phyloP scores from a whole-genome alignment of 2,329 filamentous ascomycete genomes.

The Bipolaris gigantea region DNA sequence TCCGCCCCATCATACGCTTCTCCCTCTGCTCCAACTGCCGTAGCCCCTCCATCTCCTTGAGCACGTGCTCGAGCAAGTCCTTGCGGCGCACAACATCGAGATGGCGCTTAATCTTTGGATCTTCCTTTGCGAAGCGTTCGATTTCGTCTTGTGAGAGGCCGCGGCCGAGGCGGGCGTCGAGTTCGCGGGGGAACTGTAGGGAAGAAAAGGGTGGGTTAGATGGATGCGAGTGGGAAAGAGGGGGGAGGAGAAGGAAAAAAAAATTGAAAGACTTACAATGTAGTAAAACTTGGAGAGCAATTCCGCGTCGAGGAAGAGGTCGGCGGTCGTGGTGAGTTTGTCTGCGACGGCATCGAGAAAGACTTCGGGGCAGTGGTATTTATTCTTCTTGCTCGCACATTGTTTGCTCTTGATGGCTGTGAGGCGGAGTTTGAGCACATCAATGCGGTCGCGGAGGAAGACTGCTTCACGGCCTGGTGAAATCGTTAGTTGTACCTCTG shows the following conservation, averaged over 20 bases:
- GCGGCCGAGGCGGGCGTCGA: constrained; percentile 82
- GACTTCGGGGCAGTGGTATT: constrained; percentile 94
- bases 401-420: constrained; percentile 87
- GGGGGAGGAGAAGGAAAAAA: no score
- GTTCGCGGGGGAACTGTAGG: constrained; percentile 76
- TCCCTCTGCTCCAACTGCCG: constrained; percentile 78
- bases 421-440: constrained; percentile 88
- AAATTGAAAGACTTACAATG: constrained; percentile 55
- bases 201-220: neutral
- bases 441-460: constrained; percentile 88
- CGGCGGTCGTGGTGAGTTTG: constrained; percentile 91
- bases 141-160: constrained; percentile 78
- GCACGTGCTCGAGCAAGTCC: constrained; percentile 86
- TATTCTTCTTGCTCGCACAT: constrained; percentile 80
- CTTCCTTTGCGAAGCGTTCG: constrained; percentile 88
- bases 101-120: constrained; percentile 84
- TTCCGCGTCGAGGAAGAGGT: constrained; percentile 96
- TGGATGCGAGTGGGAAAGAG: no score
- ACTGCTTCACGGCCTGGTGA: constrained; percentile 79
- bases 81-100: constrained; percentile 91
- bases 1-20: constrained; percentile 51
- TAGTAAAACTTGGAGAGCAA: constrained; percentile 97
- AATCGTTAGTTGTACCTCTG: constrained; percentile 9
- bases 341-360: constrained; percentile 97
- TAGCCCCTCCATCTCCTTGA: constrained; percentile 94